phyloP scores from a whole-genome alignment of 345 rosid species.

The Linum usitatissimum region DNA sequence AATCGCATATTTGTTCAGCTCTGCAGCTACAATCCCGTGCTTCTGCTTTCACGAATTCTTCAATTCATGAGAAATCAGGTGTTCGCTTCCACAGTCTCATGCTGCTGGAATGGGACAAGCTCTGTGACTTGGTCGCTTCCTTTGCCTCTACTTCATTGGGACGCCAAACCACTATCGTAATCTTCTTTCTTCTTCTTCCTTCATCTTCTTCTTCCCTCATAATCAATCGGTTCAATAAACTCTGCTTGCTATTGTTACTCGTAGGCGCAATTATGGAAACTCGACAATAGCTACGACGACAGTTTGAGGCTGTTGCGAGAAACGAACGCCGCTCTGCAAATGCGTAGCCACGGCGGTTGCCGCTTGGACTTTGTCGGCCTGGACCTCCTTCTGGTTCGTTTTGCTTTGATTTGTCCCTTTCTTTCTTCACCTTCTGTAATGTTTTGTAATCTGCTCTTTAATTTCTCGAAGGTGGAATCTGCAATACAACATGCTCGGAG shows the following conservation, averaged over 20 bases:
- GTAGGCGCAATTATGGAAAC: slow-evolving; percentile 52
- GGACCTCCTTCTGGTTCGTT: slow-evolving; percentile 35
- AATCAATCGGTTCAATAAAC: too few species aligned
- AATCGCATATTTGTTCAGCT: not conserved
- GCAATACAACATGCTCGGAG: slow-evolving; percentile 39
- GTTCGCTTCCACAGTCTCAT: slow-evolving; percentile 46
- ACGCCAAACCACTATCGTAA: slow-evolving; percentile 61
- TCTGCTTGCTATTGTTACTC: not conserved
- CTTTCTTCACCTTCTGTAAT: not conserved
- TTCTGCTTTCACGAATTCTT: not conserved
- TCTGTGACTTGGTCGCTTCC: slow-evolving; percentile 67
- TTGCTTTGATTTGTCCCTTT: not conserved
- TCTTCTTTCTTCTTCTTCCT: not conserved
- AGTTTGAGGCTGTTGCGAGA: slow-evolving; percentile 65
- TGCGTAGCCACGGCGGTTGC: slow-evolving; percentile 62
- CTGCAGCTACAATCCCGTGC: not conserved
- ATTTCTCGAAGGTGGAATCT: slow-evolving; percentile 39
- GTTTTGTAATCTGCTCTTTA: not conserved
- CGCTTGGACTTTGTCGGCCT: slow-evolving; percentile 48
- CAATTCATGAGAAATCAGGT: not conserved
- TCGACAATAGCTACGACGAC: slow-evolving; percentile 45
- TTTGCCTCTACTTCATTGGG: slow-evolving; percentile 71
- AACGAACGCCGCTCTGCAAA: slow-evolving; percentile 67
- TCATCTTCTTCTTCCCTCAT: too few species aligned
- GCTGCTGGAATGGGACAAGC: slow-evolving; percentile 82